phyloP scores from a whole-genome alignment of 345 rosid species.

The Triadica sebifera region DNA sequence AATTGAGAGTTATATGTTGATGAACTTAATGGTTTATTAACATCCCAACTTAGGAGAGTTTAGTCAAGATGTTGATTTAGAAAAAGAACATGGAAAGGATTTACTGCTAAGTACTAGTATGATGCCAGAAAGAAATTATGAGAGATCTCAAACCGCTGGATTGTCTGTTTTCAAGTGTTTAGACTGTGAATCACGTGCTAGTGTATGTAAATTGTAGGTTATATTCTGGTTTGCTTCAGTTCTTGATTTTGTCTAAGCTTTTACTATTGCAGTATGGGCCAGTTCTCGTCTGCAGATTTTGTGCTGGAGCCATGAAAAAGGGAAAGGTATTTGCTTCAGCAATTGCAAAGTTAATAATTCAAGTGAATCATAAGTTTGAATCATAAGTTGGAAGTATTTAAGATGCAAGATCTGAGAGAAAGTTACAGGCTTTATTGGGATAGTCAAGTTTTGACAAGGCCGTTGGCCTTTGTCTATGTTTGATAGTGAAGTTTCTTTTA shows the following conservation, averaged over 20 bases:
- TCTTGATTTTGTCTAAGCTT: background rate
- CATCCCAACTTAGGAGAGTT: slow-evolving; percentile 7
- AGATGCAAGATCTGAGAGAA: no score
- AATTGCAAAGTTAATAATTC: background rate
- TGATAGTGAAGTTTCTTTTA: no score
- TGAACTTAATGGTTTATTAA: slow-evolving; percentile 5
- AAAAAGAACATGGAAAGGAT: slow-evolving; percentile 8
- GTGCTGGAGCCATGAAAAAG: background rate
- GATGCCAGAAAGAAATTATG: slow-evolving; percentile 10
- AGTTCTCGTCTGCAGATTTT: background rate
- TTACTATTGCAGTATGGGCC: background rate
- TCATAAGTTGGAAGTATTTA: no score
- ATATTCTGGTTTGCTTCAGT: slow-evolving; percentile 10
- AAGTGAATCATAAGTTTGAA: no score
- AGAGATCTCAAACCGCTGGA: slow-evolving; percentile 12
- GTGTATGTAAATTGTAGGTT: slow-evolving; percentile 44
- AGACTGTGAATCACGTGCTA: slow-evolving; percentile 30
- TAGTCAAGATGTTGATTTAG: slow-evolving; percentile 16
- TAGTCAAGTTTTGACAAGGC: background rate
- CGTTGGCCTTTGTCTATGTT: no score
- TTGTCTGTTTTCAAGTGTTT: slow-evolving; percentile 24
- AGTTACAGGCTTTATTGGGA: background rate
- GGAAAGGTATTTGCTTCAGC: background rate
- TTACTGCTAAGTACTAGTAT: slow-evolving; percentile 12
- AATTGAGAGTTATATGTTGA: slow-evolving; percentile 35